These are phyloP conservation scores for Flaveria ramosissima DNA, from an alignment of 129 eudicot genomes.

Conservation along the genomic window DNA sequence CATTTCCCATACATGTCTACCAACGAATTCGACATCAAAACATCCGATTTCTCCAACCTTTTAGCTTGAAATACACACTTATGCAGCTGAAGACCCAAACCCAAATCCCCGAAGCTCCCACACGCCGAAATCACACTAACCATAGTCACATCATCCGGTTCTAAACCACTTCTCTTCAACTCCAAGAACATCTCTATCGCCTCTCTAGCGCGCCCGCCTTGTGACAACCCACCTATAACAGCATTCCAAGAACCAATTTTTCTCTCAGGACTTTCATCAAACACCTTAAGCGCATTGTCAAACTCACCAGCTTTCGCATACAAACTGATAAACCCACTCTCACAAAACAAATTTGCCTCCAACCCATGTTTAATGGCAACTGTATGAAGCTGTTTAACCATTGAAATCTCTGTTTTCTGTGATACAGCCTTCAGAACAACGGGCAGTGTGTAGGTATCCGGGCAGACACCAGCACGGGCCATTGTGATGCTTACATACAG, in stretches of 20 bases:
- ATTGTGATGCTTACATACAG: constrained; percentile 45
- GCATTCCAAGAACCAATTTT: constrained; percentile 93
- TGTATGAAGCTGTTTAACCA: constrained; percentile 46
- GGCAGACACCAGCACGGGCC: constrained; percentile 56
- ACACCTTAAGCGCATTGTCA: constrained; percentile 59
- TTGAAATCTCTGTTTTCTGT: constrained; percentile 25
- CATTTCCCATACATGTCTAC: constrained; percentile 91
- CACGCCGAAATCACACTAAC: constrained; percentile 70
- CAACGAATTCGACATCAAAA: constrained; percentile 67
- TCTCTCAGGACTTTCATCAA: constrained; percentile 70
- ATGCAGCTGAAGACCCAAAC: constrained; percentile 70
- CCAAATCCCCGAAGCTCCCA: constrained; percentile 72
- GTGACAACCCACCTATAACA: constrained; percentile 67
- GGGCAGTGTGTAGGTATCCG: constrained; percentile 72
- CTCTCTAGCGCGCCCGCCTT: constrained; percentile 64
- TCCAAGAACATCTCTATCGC: constrained; percentile 56
- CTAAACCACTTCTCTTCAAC: constrained; percentile 56
- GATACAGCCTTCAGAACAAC: constrained; percentile 58
- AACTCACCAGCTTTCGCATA: constrained; percentile 61
- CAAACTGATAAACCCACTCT: constrained; percentile 79
- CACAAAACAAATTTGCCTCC: constrained; percentile 52
- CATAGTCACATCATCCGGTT: constrained; percentile 80
- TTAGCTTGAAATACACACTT: constrained; percentile 65
- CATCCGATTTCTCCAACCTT: constrained; percentile 41
- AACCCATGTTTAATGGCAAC: constrained; percentile 60